Evolutionary conservation across 257 asterid genomes (phyloP).

Genomic region (Craterostigma plantagineum): DNA sequence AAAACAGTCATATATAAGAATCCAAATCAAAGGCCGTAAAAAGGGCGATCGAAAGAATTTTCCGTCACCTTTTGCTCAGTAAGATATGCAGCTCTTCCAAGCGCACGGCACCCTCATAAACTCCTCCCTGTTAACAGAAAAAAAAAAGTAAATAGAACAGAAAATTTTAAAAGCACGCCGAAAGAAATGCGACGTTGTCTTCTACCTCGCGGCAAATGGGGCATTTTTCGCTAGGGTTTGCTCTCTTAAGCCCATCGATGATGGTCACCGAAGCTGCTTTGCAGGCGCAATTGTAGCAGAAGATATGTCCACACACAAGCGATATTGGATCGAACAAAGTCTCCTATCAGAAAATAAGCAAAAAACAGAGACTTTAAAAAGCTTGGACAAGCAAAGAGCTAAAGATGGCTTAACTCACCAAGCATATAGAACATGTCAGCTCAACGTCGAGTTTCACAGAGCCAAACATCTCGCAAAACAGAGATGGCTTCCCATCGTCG

Average conservation of each 20-base stretch:
- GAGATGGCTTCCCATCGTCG: slow-evolving; percentile 57
- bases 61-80: slow-evolving; percentile 39
- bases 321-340: slow-evolving; percentile 73
- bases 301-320: slow-evolving; percentile 79
- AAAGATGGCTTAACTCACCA: slow-evolving; percentile 31
- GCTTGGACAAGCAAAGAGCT: not conserved
- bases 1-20: not conserved
- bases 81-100: slow-evolving; percentile 80
- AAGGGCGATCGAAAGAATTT: not conserved
- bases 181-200: not conserved
- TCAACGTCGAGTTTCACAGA: slow-evolving; percentile 64
- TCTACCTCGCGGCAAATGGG: slow-evolving; percentile 88
- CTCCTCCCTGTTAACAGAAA: slow-evolving; percentile 32
- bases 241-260: slow-evolving; percentile 59
- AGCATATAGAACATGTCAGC: slow-evolving; percentile 84
- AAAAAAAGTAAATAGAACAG: not conserved
- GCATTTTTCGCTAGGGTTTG: slow-evolving; percentile 32
- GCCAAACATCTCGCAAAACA: slow-evolving; percentile 60
- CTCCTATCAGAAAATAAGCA: slow-evolving; percentile 31
- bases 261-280: slow-evolving; percentile 79
- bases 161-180: not conserved
- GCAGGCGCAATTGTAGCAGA: slow-evolving; percentile 85
- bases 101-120: slow-evolving; percentile 53
- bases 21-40: not conserved
- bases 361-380: not conserved